Evolutionary conservation across 208 protist genomes (phyloP), one percentile per base, ranked within the genome.

Genomic region (Trypanosoma conorhini): DNA sequence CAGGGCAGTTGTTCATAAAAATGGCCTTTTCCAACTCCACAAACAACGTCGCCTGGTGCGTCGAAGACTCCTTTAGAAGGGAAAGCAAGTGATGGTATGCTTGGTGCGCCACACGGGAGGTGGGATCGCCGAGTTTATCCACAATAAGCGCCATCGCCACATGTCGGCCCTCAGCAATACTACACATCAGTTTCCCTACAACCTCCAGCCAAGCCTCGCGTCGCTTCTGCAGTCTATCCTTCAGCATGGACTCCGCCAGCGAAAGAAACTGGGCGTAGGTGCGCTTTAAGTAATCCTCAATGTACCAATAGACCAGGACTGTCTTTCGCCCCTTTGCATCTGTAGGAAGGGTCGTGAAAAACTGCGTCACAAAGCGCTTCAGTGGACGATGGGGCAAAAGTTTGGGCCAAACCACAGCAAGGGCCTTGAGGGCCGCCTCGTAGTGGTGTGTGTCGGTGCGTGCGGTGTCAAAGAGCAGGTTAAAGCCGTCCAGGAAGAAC

Each of bases 261-360:
- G 89, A 88, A 5, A 97, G 78, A 62, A 97, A 96, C 77, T 95
- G 89, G 1, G 85, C 81, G 60, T 95, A 97, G 42, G 87, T 94
- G 67, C 88, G 88, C 73, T 97, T 97, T 64, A 97, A 74, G 77
- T 93, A 93, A 67, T 97, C 92, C 74, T 97, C 92, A 42, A 97
- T 72, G 70, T 92, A 97, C 90, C 92, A 97, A 69, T 96, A 93
- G 52, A 94, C 76, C 13, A 97, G 84, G 38, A 92, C 89, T 56
- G 76, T 83, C 71, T 80, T 77, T 17, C 92, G 80, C 31, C 54
- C 75, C 38, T n/a, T 80, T 24, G 85, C 81, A 31, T 94, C 87
- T 12, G 78, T 83, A 0, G 92, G 92, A 33, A 97, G 88, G 1
- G 92, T 96, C n/a, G 86, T 87, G 56, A 96, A 96, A 82, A 94